Conservation (phyloP, 768 basidiomycete genomes). For the Phlegmacium glaucopus region DNA sequence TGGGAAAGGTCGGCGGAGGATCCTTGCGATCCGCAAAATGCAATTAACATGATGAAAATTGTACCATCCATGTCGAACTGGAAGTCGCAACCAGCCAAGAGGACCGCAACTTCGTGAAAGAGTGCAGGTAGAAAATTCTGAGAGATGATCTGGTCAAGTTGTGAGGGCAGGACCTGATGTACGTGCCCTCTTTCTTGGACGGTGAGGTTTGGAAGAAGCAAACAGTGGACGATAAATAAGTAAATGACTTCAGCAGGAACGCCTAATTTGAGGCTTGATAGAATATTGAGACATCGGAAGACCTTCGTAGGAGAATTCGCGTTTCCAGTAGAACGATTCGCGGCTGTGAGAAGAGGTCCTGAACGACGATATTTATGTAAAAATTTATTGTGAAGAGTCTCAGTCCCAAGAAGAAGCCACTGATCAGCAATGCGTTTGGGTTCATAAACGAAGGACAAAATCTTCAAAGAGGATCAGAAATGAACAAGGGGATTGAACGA, state of each 20-base stretch:
- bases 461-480: conserved; percentile 30
- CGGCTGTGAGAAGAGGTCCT: not conserved
- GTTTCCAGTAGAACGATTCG: not conserved
- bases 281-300: not conserved
- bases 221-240: conserved; percentile 22
- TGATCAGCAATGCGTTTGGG: conserved; percentile 3
- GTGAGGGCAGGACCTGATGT: conserved; percentile 19
- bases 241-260: conserved; percentile 16
- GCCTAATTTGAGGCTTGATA: not conserved
- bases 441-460: conserved; percentile 57
- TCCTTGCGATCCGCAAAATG: conserved; percentile 27
- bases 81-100: conserved; percentile 16
- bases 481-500: not conserved
- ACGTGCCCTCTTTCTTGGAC: conserved; percentile 38
- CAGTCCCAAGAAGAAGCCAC: conserved; percentile 10
- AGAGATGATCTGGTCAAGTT: conserved; percentile 29
- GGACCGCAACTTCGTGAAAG: conserved; percentile 28
- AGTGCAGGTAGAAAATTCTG: conserved; percentile 38
- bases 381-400: not conserved
- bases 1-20: conserved; percentile 22
- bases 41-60: conserved; percentile 45
- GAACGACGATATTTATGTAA: not conserved
- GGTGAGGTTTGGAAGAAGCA: conserved; percentile 35
- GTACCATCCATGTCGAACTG: conserved; percentile 51
- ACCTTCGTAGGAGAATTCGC: not conserved